Evolutionary conservation across 257 asterid species (phyloP).

Genomic region (Jaltomata sinuosa): DNA sequence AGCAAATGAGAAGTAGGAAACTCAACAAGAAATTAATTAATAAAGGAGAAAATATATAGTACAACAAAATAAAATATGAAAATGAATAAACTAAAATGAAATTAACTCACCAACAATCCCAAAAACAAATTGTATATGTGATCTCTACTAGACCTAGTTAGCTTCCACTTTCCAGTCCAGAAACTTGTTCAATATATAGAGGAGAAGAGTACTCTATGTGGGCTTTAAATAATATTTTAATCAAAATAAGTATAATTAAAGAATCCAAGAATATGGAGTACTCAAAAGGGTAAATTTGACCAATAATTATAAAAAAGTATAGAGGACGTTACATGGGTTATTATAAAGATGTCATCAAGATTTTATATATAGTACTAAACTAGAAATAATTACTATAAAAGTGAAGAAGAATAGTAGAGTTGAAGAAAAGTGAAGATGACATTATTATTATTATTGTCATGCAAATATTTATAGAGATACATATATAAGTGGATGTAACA

Average conservation of each 20-base stretch:
- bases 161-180: neutral
- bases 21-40: neutral
- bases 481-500: too few relatives aligned
- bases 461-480: too few relatives aligned
- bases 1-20: neutral
- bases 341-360: neutral
- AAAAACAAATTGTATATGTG: slow-evolving; percentile 33
- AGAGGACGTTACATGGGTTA: neutral
- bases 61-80: neutral
- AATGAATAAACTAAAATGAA: neutral
- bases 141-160: neutral
- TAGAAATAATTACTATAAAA: too few relatives aligned
- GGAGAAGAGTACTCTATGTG: neutral
- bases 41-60: neutral
- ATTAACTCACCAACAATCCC: slow-evolving; percentile 50
- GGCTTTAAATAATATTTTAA: neutral
- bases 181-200: neutral
- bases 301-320: neutral
- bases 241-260: neutral
- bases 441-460: neutral
- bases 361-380: too few relatives aligned
- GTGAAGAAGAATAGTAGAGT: too few relatives aligned
- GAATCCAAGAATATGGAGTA: neutral
- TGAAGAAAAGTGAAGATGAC: neutral
- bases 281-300: neutral